Evolutionary conservation across 352 stramenopile genomes (phyloP).

Genomic region (Phytophthora sp.): DNA sequence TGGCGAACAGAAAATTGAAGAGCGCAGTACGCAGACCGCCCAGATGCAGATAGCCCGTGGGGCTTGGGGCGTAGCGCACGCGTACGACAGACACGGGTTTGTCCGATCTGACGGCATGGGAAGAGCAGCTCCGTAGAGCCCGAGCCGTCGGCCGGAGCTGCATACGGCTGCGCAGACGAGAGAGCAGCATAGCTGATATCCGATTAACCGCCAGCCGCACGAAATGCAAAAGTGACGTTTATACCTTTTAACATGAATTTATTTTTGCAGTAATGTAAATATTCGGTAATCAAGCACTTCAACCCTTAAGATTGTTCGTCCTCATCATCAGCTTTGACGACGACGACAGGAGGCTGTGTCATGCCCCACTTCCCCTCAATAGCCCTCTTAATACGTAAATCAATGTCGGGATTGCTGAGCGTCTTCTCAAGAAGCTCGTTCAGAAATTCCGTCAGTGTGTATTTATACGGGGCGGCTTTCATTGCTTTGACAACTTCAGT

Average conservation of each 20-base stretch:
- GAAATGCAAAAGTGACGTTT: constrained; percentile 17
- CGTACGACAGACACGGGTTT: constrained; percentile 43
- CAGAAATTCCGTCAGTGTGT: constrained; percentile 43
- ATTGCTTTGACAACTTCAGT: constrained; percentile 29
- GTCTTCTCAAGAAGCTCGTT: constrained; percentile 37
- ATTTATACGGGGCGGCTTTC: constrained; percentile 33
- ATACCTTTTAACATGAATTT: constrained; percentile 1
- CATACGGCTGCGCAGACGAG: constrained; percentile 28
- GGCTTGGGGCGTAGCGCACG: constrained; percentile 90
- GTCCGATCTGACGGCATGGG: constrained; percentile 1
- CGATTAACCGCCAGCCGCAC: constrained; percentile 18
- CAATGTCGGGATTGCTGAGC: constrained; percentile 36
- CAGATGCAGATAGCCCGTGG: constrained; percentile 91
- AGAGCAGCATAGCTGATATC: constrained; percentile 30
- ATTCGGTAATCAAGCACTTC: constrained; percentile 13
- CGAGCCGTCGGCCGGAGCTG: constrained; percentile 9
- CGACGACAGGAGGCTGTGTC: constrained; percentile 23
- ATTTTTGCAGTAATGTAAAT: not conserved
- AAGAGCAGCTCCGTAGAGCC: constrained; percentile 29
- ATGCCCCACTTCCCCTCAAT: constrained; percentile 43
- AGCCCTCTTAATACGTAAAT: constrained; percentile 46
- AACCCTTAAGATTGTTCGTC: not conserved
- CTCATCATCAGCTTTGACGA: constrained; percentile 8
- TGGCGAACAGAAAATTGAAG: constrained; percentile 94
- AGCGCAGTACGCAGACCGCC: constrained; percentile 91